Evolutionary conservation across 2,329 filamentous ascomycete species (phyloP), one percentile per base, ranked within the genome.

Genomic region (Xylaria sp.): DNA sequence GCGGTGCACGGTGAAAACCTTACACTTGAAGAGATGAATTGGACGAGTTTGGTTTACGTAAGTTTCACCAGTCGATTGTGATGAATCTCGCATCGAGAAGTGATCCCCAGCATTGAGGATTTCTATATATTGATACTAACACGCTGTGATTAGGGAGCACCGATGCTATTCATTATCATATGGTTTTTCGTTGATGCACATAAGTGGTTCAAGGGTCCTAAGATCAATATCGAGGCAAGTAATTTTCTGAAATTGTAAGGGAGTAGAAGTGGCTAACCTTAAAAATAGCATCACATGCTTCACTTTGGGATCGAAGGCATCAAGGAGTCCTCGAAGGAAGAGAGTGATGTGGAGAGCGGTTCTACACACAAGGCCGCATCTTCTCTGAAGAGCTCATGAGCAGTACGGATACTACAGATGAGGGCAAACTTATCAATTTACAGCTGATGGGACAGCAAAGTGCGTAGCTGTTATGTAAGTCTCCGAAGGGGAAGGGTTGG

Each of bases 121-220:
- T 35, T 13, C 3, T n/a, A 13, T 48, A 17, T 35, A 43, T 35
- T 38, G 6, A 41, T 55, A 35, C 41, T 55, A 46, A 62, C 29
- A 48, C 35, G 8, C 35, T 29, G 21, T 5, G 17, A 40, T 1
- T 65, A 88, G 74, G 87, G 87, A 4, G 87, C 78, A 2, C 84
- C 86, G 0, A 90, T 90, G 87, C 60, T 85, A 3, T 71, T 81
- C 3, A 79, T 86, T 4, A 75, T 81, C 2, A 73, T 87, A 13
- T 90, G 87, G 86, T 91, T 87, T 80, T 76, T 85, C 40, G 75
- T 90, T 4, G 82, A 83, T 66, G 88, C 88, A 9, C 80, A 80
- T 49, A 87, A 85, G 69, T 90, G 88, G 88, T 91, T 90, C 75
- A 88, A 85, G 69, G 88, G 88, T 0, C 88, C 88, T 0, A 89